These are phyloP conservation scores for Aspergillus neotritici DNA, from an alignment of 2,329 filamentous ascomycete genomes.

Conservation along the genomic window DNA sequence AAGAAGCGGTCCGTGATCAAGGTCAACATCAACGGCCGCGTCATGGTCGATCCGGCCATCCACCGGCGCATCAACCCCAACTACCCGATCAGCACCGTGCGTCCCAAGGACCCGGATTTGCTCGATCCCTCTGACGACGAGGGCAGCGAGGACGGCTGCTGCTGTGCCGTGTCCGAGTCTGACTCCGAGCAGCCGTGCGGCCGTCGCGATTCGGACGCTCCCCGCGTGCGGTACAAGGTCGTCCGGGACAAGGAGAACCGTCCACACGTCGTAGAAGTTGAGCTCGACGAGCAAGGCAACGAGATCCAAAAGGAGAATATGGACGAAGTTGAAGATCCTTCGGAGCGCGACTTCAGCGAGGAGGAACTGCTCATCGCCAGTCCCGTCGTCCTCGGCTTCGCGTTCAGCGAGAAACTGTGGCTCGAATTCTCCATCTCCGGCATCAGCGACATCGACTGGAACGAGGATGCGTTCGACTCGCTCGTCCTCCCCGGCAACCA, in stretches of 20 bases:
- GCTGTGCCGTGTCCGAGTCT: conserved; percentile 29
- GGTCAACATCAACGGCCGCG: conserved; percentile 76
- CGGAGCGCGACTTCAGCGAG: conserved; percentile 60
- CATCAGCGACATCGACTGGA: conserved; percentile 77
- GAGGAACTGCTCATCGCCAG: conserved; percentile 81
- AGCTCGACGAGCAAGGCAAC: conserved; percentile 51
- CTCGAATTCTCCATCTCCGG: conserved; percentile 78
- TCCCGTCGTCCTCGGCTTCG: conserved; percentile 78
- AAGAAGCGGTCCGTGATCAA: conserved; percentile 69
- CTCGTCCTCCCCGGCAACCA: conserved; percentile 64
- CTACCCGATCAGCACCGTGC: conserved; percentile 69
- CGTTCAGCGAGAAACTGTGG: conserved; percentile 85
- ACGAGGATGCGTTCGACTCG: conserved; percentile 73
- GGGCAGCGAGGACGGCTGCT: conserved; percentile 39
- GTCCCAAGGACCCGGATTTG: conserved; percentile 63
- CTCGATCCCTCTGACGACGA: conserved; percentile 44
- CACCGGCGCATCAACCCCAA: conserved; percentile 83
- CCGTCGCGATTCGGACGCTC: conserved; percentile 29
- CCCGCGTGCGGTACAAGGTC: conserved; percentile 47
- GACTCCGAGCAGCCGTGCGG: conserved; percentile 37
- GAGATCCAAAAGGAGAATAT: conserved; percentile 55
- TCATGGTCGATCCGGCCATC: conserved; percentile 81
- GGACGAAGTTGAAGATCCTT: conserved; percentile 38
- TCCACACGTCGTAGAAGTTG: conserved; percentile 49
- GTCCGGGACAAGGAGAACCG: conserved; percentile 51